Base-by-base conservation (phyloP, 2,329 filamentous ascomycete genomes). In the Dothideomycetidae sp. region DNA sequence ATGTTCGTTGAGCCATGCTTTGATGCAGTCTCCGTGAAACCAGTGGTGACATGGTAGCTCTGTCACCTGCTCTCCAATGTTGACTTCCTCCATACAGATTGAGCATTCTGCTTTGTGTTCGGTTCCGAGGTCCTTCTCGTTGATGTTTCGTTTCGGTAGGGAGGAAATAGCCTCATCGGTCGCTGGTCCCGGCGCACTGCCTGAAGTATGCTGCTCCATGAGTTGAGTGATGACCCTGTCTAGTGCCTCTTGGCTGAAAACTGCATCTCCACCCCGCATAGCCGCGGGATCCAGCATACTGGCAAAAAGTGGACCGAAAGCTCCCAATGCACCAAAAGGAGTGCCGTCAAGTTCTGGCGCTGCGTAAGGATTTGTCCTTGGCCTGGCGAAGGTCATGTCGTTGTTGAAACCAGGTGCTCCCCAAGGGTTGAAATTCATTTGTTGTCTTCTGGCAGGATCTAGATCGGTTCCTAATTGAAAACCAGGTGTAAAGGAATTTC, bases 11-110 rank as follows among this genome's bases (percentile, higher is more conserved):
- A 96, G 62, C 88, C 88, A 96, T 34, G 81, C 67, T 15, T 75
- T 69, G 21, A 90, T 81, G 50, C 88, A 96, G 16, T 72, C 65
- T 41, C 78, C 77, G 52, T 94, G 88, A 55, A 93, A 96, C 83
- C 84, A 93, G 53, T 98, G 90, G 42, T 75, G 79, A 60, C 90
- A 98, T 0, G 85, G 85, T 35, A 98, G 60, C 31, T 78, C 70
- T 0, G 81, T 72, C 4, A 88, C 82, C 53, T 81, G 75, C 18
- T 81, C 75, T 9, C 75, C 80, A 23, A 81, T 53, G 16, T 73
- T 68, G 44, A 92, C 78, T 17, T 81, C 73, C 39, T 94, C 85
- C 64, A 96, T 93, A 59, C 90, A 98, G 41, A 98, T 93, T 23
- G 82, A 86, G 56, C 90, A 98, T 52, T 94, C 86, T 1, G 71